These are phyloP conservation scores for Cicer pinnatifidum DNA, from an alignment of 306 rosid genomes.

Conservation along the genomic window DNA sequence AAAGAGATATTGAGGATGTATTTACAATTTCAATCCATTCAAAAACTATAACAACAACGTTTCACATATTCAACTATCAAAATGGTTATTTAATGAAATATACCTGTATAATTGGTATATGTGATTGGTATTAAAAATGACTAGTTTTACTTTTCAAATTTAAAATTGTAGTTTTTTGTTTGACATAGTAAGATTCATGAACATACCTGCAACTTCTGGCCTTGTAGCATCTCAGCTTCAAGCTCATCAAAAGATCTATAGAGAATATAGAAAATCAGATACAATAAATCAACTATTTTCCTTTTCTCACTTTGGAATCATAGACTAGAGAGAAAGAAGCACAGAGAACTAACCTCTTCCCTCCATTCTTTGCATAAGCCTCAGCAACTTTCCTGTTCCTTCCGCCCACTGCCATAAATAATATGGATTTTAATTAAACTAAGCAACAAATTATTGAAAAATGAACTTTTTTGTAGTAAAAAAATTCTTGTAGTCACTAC, in stretches of 20 bases:
- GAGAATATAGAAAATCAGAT: slow-evolving; percentile 30
- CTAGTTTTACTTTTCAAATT: not conserved
- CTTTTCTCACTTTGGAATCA: slow-evolving; percentile 13
- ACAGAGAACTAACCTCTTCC: slow-evolving; percentile 62
- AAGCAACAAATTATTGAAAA: not conserved
- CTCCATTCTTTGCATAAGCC: slow-evolving; percentile 84
- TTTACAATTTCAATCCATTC: too few species aligned
- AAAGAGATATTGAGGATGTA: too few species aligned
- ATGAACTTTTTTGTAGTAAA: not conserved
- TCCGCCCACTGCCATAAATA: slow-evolving; percentile 83
- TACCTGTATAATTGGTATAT: too few species aligned
- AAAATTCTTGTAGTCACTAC: not conserved
- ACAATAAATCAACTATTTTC: not conserved
- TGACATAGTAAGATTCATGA: slow-evolving; percentile 10
- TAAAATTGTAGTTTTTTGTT: not conserved
- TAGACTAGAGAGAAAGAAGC: slow-evolving; percentile 35
- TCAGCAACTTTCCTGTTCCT: slow-evolving; percentile 96
- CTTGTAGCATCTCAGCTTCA: slow-evolving; percentile 91
- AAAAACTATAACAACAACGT: too few species aligned
- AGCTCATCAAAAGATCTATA: slow-evolving; percentile 89
- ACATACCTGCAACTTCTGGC: slow-evolving; percentile 93
- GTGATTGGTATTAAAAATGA: not conserved
- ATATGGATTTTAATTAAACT: slow-evolving; percentile 36
- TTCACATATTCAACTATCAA: too few species aligned
- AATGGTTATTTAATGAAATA: too few species aligned